A percentile compares a stretch with the other conserved stretches of the same genome.
Conservation (phyloP, 139 green algal genomes). For the Marvania coccoides region DNA sequence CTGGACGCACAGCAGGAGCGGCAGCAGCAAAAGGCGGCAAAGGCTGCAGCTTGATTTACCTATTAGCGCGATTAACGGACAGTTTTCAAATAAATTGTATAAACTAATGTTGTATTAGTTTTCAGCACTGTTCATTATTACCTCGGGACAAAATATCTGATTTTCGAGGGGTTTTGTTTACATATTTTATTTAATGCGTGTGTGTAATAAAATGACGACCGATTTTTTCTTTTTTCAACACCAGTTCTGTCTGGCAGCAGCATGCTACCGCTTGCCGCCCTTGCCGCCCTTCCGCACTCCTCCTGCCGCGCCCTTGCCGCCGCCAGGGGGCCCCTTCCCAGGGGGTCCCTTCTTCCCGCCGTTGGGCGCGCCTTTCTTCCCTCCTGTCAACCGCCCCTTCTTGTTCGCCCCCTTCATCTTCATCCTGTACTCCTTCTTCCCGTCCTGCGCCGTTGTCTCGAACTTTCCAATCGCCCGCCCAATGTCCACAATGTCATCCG, state of each 20-base stretch:
- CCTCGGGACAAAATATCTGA: too few relatives aligned
- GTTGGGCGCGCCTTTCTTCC: background rate
- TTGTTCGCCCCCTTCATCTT: conserved; percentile 37
- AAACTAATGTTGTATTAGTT: too few relatives aligned
- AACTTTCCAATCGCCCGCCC: conserved; percentile 33
- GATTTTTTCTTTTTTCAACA: background rate
- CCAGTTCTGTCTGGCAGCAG: too few relatives aligned
- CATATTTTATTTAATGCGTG: too few relatives aligned
- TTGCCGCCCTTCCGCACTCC: background rate
- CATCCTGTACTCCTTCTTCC: conserved; percentile 11
- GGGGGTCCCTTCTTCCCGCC: background rate
- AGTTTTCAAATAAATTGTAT: too few relatives aligned
- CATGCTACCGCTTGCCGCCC: too few relatives aligned
- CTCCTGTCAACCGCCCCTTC: conserved; percentile 16
- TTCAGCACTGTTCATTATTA: too few relatives aligned
- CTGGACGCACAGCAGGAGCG: background rate
- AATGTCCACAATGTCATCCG: conserved; percentile 70
- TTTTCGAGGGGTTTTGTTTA: too few relatives aligned
- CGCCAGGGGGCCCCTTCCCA: background rate
- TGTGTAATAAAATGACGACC: background rate
- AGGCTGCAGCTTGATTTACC: conserved; percentile 4
- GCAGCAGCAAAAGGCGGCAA: background rate
- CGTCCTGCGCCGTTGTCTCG: conserved; percentile 41
- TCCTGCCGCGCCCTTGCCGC: background rate
- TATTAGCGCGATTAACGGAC: conserved; percentile 2